These are phyloP conservation scores for Pseudocercospora crystallina DNA, from an alignment of 2,329 filamentous ascomycete species.

Conservation along the genomic window DNA sequence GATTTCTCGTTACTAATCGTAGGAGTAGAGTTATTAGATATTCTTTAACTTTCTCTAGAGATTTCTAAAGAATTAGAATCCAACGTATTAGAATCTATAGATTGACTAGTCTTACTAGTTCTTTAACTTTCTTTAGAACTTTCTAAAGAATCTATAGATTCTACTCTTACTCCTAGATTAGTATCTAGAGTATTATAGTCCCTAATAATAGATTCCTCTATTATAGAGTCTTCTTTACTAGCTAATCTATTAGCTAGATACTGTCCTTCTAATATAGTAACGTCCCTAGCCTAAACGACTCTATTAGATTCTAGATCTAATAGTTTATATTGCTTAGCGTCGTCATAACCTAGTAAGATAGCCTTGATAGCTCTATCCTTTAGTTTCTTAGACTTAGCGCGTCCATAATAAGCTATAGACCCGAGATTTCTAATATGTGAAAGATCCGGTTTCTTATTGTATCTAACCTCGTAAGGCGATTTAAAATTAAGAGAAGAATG, in stretches of 20 bases:
- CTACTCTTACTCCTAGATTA: neutral
- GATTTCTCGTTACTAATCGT: too few species aligned
- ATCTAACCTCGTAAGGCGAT: neutral
- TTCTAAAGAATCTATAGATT: neutral
- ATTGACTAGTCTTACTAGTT: too few species aligned
- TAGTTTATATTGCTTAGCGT: constrained; percentile 3
- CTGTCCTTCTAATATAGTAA: neutral
- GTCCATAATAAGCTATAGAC: constrained; percentile 1
- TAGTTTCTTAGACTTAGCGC: constrained; percentile 2
- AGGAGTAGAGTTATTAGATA: too few species aligned
- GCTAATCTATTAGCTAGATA: neutral
- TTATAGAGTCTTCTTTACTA: neutral
- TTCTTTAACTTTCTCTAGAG: neutral
- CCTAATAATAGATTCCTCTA: too few species aligned
- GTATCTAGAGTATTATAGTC: too few species aligned
- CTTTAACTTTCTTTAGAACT: neutral
- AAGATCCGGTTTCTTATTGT: neutral
- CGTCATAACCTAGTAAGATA: constrained; percentile 2
- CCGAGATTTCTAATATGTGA: neutral
- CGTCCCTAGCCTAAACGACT: neutral
- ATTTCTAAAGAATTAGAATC: too few species aligned
- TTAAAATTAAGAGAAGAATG: neutral
- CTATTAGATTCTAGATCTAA: constrained; percentile 3
- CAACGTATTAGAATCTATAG: too few species aligned
- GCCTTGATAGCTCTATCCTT: neutral